Base-by-base conservation (phyloP, 176 grass and related monocot genomes). In the Carex parvula region DNA sequence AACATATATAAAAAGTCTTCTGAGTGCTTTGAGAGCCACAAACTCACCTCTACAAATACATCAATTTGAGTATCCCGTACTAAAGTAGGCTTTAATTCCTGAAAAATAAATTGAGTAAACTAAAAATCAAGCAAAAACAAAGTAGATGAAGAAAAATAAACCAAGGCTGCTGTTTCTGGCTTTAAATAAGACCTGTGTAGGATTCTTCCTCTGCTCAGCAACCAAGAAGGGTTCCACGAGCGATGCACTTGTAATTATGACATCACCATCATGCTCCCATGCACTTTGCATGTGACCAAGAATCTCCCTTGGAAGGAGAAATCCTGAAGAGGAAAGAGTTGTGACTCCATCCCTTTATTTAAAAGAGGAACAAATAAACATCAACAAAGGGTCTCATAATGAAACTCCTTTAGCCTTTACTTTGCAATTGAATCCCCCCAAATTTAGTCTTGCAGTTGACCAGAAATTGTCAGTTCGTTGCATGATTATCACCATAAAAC, bases 31-130 rank as follows among this genome's bases (percentile, higher is more conserved):
- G 64, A 73, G 30, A 10, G 16, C 20, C 61, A 73, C 32, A 78
- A 77, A 69, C 84, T 84, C 74, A 98, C 95, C 89, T 94, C 91
- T 79, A 94, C 88, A 79, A 93, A 88, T 69, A 98, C 92, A 91
- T 95, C 88, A 14, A 98, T 83, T 53, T 66, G 60, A 50, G 79
- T 80, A 82, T 92, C 85, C 1, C 84, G 82, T 60, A 98, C 50
- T 77, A 98, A n/a, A 64, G 81, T 89, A 59, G 92, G 84, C 75
- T 64, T 85, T 4, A 6, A 20, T 69, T 73, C 80, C 58, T 83
- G 84, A 70, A 16, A 54, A 14, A 61, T 22, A 86, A 83, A 21
- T 50, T 58, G 58, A 74, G 33, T 55, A 26, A 53, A 21, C 13
- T 9, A 41, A 84, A 61, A 61, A 74, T 32, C 22, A 33, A 42